Evolutionary conservation across 768 basidiomycete species (phyloP).

Genomic region (Xerocomellus amylosporus): DNA sequence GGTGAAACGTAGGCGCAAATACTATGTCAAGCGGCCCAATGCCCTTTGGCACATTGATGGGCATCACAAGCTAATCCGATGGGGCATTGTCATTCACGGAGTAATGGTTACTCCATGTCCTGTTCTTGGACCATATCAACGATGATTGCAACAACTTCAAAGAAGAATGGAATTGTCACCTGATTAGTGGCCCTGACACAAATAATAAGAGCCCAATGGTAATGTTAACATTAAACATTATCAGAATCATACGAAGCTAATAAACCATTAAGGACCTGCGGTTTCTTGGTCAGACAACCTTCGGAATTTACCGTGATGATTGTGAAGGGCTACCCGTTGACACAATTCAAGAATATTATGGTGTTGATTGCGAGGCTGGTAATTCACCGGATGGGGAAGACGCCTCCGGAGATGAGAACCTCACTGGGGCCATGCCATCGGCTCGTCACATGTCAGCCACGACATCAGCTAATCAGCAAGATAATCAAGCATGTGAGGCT

Average conservation of each 20-base stretch:
- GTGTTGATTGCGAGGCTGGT: background rate
- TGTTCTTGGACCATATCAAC: slow-evolving; percentile 41
- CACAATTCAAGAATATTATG: background rate
- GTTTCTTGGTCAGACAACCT: background rate
- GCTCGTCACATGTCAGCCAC: no score
- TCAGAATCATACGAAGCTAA: background rate
- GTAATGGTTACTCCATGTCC: slow-evolving; percentile 40
- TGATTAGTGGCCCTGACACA: slow-evolving; percentile 9
- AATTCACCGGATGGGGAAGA: background rate
- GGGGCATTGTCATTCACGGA: background rate
- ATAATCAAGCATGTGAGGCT: background rate
- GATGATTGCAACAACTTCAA: slow-evolving; percentile 35
- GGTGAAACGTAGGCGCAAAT: slow-evolving; percentile 5
- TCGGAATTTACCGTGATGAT: background rate
- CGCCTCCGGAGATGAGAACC: background rate
- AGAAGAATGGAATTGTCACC: slow-evolving; percentile 40
- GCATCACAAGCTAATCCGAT: slow-evolving; percentile 27
- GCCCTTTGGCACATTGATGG: background rate
- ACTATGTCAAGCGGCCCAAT: background rate
- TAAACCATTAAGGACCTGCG: background rate
- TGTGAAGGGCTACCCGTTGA: background rate
- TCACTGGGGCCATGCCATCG: no score
- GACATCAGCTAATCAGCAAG: no score
- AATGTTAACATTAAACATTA: background rate
- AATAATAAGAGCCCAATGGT: no score